Evolutionary conservation across 140 eudicot species (phyloP), one percentile per base, ranked within the genome.

Genomic region (Stevia rebaudiana): DNA sequence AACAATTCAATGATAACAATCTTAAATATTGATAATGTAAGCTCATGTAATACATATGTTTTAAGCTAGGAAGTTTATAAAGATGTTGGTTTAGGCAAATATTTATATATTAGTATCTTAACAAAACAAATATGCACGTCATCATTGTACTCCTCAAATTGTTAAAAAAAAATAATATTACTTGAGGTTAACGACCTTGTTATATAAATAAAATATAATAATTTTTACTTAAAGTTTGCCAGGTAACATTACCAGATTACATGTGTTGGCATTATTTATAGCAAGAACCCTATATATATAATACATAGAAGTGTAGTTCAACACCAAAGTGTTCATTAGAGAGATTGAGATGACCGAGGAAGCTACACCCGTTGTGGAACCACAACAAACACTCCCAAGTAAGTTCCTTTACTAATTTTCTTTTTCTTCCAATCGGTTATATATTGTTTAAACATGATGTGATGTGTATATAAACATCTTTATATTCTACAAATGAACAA

Each of bases 311-410:
- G 54, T 22, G 23, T 37, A 1, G 11, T 23, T 13, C 9, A 0
- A 13, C 53, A 15, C 12, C 1, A 5, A 28, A 42, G 53, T 18
- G 25, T 71, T 36, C 8, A 61, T 15, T 16, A 17, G 30, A 15
- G n/a, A 39, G 0, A 47, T 22, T 65, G 48, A 31, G 46, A 72
- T 73, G 78, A 66, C 67, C 11, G 78, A 28, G 16, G 73, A 68
- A 68, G 51, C 15, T 46, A 51, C 42, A 3, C 75, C 74, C 3
- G 1, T 3, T 31, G 12, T 41, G 35, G 65, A 60, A 51, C 22
- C 42, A 10, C 51, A 51, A 25, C 70, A 31, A 61, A 17, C 39
- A 7, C 49, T 39, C 35, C 65, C 75, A 51, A 1, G 79, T 67
- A 50, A 68, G 70, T 50, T 40, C 21, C 1, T 44, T 0, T 17